phyloP scores from a whole-genome alignment of 176 grass and related monocot species.

The Raddia distichophylla region DNA sequence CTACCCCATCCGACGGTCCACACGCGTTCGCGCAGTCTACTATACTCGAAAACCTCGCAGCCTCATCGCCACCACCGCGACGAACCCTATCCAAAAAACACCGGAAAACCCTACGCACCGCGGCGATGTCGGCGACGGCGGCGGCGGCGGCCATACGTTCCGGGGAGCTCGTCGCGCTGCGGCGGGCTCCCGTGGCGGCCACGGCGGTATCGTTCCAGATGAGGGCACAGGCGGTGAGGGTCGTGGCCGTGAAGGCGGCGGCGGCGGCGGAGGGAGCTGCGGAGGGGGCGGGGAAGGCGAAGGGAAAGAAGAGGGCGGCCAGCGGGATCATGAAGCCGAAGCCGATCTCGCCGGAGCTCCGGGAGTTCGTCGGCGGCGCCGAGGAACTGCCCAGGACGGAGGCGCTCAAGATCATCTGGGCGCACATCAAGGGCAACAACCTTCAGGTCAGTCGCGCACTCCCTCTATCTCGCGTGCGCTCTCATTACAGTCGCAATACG shows the following conservation, averaged over 20 bases:
- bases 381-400: slow-evolving; percentile 78
- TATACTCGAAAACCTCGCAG: neutral
- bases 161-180: slow-evolving; percentile 14
- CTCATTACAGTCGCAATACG: neutral
- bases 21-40: neutral
- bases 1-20: neutral
- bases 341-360: slow-evolving; percentile 76
- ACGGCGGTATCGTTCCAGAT: slow-evolving; percentile 2
- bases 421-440: slow-evolving; percentile 90
- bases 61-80: neutral
- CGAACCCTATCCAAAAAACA: slow-evolving; percentile 43
- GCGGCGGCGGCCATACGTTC: slow-evolving; percentile 40
- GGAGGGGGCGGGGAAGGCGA: slow-evolving; percentile 32
- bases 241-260: slow-evolving; percentile 20
- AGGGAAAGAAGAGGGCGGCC: slow-evolving; percentile 48
- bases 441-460: slow-evolving; percentile 54
- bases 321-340: slow-evolving; percentile 86
- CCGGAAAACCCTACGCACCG: slow-evolving; percentile 38
- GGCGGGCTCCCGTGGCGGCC: neutral
- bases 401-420: slow-evolving; percentile 88
- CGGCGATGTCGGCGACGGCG: slow-evolving; percentile 51
- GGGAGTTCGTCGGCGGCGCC: slow-evolving; percentile 75
- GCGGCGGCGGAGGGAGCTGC: slow-evolving; percentile 20
- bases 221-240: slow-evolving; percentile 19
- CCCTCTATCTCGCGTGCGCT: neutral